phyloP scores from a whole-genome alignment of 495 filamentous ascomycete species.

The Lepraria neglecta region DNA sequence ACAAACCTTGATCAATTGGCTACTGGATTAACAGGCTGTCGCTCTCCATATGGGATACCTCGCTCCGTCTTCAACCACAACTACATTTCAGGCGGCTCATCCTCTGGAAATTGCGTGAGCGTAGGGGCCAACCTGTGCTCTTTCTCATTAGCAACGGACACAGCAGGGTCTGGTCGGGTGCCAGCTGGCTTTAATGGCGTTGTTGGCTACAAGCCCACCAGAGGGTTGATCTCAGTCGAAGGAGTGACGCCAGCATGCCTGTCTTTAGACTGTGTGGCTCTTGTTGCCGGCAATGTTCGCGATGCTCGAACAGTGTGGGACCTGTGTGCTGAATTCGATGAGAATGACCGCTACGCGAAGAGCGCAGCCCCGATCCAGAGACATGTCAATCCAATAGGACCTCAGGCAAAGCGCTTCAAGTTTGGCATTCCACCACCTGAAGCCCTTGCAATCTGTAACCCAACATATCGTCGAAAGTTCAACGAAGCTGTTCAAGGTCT shows the following conservation, averaged over 20 bases:
- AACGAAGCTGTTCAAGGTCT: constrained; percentile 38
- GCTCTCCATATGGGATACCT: constrained; percentile 55
- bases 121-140: constrained; percentile 53
- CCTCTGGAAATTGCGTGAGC: constrained; percentile 52
- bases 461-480: constrained; percentile 42
- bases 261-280: constrained; percentile 56
- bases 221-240: constrained; percentile 51
- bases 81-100: constrained; percentile 61
- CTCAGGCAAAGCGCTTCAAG: constrained; percentile 40
- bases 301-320: constrained; percentile 53
- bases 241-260: constrained; percentile 57
- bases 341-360: constrained; percentile 52
- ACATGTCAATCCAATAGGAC: constrained; percentile 46
- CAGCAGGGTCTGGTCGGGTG: constrained; percentile 58
- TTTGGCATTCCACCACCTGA: constrained; percentile 48
- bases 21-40: constrained; percentile 55
- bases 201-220: constrained; percentile 63
- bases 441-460: constrained; percentile 43
- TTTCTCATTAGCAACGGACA: constrained; percentile 59
- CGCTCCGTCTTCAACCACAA: constrained; percentile 45
- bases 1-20: constrained; percentile 64
- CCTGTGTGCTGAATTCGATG: constrained; percentile 47
- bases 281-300: constrained; percentile 46
- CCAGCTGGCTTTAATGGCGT: constrained; percentile 59
- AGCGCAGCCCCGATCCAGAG: constrained; percentile 36